These are phyloP conservation scores for Thalassiosira livingstoniorum DNA, from an alignment of 352 stramenopile species.

Conservation along the genomic window DNA sequence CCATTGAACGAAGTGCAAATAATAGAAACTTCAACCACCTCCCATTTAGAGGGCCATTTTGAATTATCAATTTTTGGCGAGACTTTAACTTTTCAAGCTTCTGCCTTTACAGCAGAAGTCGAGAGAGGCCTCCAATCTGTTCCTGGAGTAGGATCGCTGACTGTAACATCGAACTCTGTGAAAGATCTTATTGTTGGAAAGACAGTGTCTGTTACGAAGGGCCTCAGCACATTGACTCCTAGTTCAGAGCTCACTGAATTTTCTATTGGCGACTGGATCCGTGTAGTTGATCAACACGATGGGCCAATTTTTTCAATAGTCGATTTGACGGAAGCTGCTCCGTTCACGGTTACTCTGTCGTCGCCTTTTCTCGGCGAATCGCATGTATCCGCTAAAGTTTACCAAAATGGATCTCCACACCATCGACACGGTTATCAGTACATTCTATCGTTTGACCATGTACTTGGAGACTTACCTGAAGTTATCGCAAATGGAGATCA, in stretches of 20 bases:
- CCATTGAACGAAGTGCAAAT: conserved; percentile 91
- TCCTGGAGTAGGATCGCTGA: conserved; percentile 87
- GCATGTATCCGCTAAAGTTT: conserved; percentile 82
- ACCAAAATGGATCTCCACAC: conserved; percentile 84
- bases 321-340: conserved; percentile 76
- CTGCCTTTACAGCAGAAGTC: conserved; percentile 87
- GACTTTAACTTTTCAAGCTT: conserved; percentile 76
- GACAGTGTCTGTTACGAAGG: conserved; percentile 87
- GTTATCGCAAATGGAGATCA: conserved; percentile 77
- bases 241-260: conserved; percentile 79
- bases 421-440: conserved; percentile 83
- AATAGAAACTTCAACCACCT: conserved; percentile 87
- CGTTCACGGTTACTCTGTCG: conserved; percentile 88
- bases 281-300: conserved; percentile 84
- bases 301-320: conserved; percentile 90
- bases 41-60: conserved; percentile 80
- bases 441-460: conserved; percentile 91
- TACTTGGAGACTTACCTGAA: conserved; percentile 84
- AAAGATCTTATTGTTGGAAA: conserved; percentile 81
- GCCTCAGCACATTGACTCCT: conserved; percentile 86
- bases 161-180: conserved; percentile 90
- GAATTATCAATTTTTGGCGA: conserved; percentile 84
- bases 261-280: conserved; percentile 91
- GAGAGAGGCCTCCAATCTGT: conserved; percentile 88
- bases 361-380: conserved; percentile 87